Base-by-base conservation (phyloP, 1,139 yeast species). In the Zygoascus sp. region DNA sequence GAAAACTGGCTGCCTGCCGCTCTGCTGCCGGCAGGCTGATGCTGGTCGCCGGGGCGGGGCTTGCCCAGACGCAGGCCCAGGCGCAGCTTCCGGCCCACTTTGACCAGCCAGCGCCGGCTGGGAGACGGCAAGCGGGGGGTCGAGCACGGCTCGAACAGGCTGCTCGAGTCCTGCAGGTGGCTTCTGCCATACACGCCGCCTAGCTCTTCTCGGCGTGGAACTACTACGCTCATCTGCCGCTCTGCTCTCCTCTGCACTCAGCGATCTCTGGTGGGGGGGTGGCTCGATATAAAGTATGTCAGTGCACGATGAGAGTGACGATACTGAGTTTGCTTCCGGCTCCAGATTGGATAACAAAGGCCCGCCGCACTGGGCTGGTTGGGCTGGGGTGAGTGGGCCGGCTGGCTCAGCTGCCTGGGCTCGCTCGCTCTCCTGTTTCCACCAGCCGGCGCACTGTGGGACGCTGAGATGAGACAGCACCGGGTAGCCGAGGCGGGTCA, bases 121-220 rank as follows among this genome's bases (percentile, higher is more conserved):
- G 17, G 5, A 10, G 27, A 20, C 10, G 39, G 17, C 7, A 21
- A n/a, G 16, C 25, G 6, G 10, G 39, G 39, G n/a, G 39, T 21
- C 13, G 39, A n/a, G 25, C 39, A 35, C 22, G 39, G 39, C 39
- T 35, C 39, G 20, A 35, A 35, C 8, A 19, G 27, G 39, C 39
- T 35, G 39, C 27, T 20, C n/a, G 25, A 20, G 39, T 35, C 25
- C 25, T 16, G 39, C 27, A 35, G 15, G 20, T 20, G 10, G 15
- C 27, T 11, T 11, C 11, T 35, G n/a, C 13, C 22, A n/a, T 35
- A 35, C 8, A 35, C 17, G 9, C 19, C 16, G n/a, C 22, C 25
- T 3, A 13, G 13, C 10, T 21, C 15, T 35, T 35, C 39, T 35
- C 39, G 39, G 25, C 25, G 22, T n/a, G 39, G 39, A 35, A 27